These are phyloP conservation scores for Neoboletus magnificus DNA, from an alignment of 768 basidiomycete species.

Conservation along the genomic window DNA sequence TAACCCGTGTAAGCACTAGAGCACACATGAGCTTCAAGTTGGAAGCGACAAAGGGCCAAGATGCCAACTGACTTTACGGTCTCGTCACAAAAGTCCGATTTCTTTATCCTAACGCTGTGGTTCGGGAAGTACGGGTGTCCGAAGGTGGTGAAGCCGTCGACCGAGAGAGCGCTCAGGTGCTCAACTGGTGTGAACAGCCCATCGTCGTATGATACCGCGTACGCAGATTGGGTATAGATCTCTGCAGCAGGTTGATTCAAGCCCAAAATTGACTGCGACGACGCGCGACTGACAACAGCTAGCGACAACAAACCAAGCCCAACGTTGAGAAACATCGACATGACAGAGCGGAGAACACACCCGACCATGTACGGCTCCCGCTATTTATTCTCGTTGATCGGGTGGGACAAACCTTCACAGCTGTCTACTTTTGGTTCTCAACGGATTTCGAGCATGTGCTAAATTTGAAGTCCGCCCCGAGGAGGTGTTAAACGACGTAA, in stretches of 20 bases:
- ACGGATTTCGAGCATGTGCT: neutral
- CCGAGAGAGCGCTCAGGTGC: conserved; percentile 27
- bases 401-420: neutral
- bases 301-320: conserved; percentile 18
- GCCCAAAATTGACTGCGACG: conserved; percentile 19
- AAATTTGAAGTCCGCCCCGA: too few species aligned
- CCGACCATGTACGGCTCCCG: neutral
- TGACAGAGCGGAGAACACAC: neutral
- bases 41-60: neutral
- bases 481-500: too few species aligned
- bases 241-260: conserved; percentile 1
- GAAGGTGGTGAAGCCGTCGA: conserved; percentile 36
- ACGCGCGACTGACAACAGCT: conserved; percentile 12
- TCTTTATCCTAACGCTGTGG: conserved; percentile 41
- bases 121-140: conserved; percentile 44
- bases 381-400: conserved; percentile 1
- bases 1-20: conserved; percentile 61
- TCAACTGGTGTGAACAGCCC: conserved; percentile 36
- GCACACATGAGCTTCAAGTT: neutral
- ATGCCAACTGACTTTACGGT: conserved; percentile 34
- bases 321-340: conserved; percentile 9
- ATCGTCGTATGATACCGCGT: conserved; percentile 21
- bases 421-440: neutral
- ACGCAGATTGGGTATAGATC: neutral
- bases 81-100: conserved; percentile 37